Conservation (phyloP, 805 yeast genomes). For the Priceomyces fermenticarens region DNA sequence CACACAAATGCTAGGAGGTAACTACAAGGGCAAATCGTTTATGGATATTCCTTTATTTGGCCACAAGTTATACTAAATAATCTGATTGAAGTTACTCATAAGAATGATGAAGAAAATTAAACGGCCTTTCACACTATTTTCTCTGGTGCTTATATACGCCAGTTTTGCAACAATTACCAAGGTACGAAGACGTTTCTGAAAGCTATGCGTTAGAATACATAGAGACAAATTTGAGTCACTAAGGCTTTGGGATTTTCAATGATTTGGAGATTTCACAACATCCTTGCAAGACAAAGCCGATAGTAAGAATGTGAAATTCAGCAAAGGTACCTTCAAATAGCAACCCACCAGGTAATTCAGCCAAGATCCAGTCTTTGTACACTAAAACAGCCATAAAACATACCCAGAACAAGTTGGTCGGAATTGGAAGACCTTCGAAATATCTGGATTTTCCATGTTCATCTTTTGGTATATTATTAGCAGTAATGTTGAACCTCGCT, state of each 20-base stretch:
- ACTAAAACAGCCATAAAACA: constrained; percentile 68
- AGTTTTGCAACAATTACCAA: no score
- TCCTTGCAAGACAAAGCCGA: constrained; percentile 73
- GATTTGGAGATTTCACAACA: constrained; percentile 90
- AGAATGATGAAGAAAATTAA: no score
- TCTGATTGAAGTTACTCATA: no score
- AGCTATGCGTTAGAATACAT: no score
- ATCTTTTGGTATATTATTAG: constrained; percentile 90
- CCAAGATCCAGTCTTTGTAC: constrained; percentile 45
- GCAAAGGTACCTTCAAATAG: constrained; percentile 50
- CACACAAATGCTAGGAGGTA: constrained; percentile 25
- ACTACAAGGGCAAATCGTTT: constrained; percentile 20
- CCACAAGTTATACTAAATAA: no score
- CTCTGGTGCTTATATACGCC: no score
- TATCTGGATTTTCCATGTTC: constrained; percentile 79
- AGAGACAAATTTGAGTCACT: no score
- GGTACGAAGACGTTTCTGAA: no score
- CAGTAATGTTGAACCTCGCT: constrained; percentile 94
- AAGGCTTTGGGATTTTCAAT: constrained; percentile 86
- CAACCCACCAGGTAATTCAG: constrained; percentile 64
- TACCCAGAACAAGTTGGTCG: constrained; percentile 78
- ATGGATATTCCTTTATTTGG: constrained; percentile 11
- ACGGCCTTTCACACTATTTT: no score
- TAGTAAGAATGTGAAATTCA: constrained; percentile 73
- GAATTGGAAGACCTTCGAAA: constrained; percentile 97